phyloP scores from a whole-genome alignment of 495 filamentous ascomycete species.

The Penicillium antarcticum region DNA sequence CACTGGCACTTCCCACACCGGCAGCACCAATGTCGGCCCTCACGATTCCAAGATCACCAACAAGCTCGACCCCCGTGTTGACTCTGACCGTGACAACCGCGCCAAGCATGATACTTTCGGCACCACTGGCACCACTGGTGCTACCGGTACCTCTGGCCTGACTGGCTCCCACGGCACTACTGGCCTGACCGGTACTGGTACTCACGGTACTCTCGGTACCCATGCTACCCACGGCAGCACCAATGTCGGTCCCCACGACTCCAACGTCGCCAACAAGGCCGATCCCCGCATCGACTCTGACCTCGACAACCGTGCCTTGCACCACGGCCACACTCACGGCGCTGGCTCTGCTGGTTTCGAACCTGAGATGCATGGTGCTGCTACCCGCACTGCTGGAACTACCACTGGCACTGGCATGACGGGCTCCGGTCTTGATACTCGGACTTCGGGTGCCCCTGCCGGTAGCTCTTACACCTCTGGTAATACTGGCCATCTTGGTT shows the following conservation, averaged over 20 bases:
- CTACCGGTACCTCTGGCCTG: no score
- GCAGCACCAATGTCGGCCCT: slow-evolving; percentile 9
- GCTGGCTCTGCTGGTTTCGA: not conserved
- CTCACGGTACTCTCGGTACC: no score
- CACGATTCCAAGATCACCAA: slow-evolving; percentile 21
- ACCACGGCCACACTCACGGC: not conserved
- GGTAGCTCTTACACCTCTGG: slow-evolving; percentile 1
- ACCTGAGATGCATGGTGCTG: not conserved
- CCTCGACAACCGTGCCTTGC: not conserved
- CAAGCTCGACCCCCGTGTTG: slow-evolving; percentile 19
- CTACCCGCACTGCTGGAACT: not conserved
- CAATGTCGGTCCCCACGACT: not conserved
- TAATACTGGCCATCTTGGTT: not conserved
- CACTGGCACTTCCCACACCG: not conserved
- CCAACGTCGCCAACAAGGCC: slow-evolving; percentile 3
- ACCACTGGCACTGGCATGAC: not conserved
- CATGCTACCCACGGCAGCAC: not conserved
- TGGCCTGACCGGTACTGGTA: no score
- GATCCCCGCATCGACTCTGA: slow-evolving; percentile 5
- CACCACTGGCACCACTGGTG: no score
- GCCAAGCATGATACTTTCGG: not conserved
- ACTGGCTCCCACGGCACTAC: no score
- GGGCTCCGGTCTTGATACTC: not conserved
- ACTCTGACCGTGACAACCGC: slow-evolving; percentile 10
- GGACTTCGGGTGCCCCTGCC: not conserved